Conservation (phyloP, 208 protist species). For the Acanthamoeba culbertsoni region DNA sequence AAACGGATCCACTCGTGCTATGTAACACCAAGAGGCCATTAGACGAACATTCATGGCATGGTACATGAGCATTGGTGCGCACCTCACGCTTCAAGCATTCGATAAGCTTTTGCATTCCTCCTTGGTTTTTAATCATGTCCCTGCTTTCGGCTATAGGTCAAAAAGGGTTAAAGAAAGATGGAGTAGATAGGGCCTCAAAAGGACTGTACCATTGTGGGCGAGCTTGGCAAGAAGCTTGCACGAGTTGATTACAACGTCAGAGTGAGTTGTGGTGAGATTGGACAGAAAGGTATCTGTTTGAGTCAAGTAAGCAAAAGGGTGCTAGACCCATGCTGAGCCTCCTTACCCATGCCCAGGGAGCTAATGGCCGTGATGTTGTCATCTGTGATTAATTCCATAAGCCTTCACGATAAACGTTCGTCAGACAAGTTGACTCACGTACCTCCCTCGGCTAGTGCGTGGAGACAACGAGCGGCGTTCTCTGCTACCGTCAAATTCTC, state of each 20-base stretch:
- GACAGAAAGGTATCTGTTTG: not conserved
- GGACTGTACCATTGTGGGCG: not conserved
- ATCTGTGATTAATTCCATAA: not conserved
- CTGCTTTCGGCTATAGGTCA: not conserved
- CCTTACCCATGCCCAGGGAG: constrained; percentile 3
- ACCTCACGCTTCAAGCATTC: constrained; percentile 20
- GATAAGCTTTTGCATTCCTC: not conserved
- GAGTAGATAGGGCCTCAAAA: not conserved
- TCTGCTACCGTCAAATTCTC: not conserved
- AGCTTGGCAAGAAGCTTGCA: constrained; percentile 22
- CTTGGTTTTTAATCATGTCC: not conserved
- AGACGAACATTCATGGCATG: not conserved
- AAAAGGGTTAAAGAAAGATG: not conserved
- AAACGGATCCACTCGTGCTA: constrained; percentile 35
- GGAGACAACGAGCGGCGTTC: constrained; percentile 5
- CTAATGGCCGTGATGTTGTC: not conserved
- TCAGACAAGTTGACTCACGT: too few relatives aligned
- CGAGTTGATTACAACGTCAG: constrained; percentile 39
- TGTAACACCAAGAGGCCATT: not conserved
- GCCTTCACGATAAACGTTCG: not conserved
- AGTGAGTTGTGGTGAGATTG: not conserved
- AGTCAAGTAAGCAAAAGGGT: too few relatives aligned
- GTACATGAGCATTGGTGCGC: not conserved
- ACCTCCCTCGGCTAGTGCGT: not conserved
- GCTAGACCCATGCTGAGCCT: not conserved